Evolutionary conservation across 768 basidiomycete species (phyloP).

Genomic region (Russula lepida): DNA sequence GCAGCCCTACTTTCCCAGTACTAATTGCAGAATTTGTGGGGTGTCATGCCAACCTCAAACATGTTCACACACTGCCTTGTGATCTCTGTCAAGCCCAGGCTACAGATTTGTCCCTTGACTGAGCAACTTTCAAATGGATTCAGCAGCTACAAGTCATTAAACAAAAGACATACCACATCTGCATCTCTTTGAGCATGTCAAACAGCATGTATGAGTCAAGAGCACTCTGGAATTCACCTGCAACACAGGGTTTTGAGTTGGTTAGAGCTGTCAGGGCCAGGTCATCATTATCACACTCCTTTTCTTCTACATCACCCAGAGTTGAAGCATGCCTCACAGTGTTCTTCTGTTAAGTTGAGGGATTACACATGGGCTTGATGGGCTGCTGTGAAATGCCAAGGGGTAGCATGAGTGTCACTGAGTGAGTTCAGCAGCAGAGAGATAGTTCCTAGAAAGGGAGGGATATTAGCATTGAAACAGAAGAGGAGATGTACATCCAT

Average conservation of each 20-base stretch:
- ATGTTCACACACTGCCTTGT: slow-evolving; percentile 54
- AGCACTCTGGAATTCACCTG: slow-evolving; percentile 81
- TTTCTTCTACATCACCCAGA: slow-evolving; percentile 38
- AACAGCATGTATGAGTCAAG: slow-evolving; percentile 83
- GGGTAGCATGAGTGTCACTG: too few species aligned
- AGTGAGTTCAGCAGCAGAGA: too few species aligned
- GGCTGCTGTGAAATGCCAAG: too few species aligned
- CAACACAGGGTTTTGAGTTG: slow-evolving; percentile 54
- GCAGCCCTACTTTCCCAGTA: slow-evolving; percentile 76
- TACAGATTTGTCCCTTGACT: slow-evolving; percentile 86
- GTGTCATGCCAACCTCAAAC: slow-evolving; percentile 81
- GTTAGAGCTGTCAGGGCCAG: slow-evolving; percentile 28
- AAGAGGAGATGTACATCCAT: too few species aligned
- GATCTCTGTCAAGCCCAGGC: slow-evolving; percentile 70
- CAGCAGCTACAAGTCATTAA: slow-evolving; percentile 92
- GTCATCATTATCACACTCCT: slow-evolving; percentile 38
- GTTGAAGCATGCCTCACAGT: slow-evolving; percentile 57
- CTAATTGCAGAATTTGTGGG: slow-evolving; percentile 76
- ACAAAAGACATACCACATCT: slow-evolving; percentile 88
- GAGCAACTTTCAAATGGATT: slow-evolving; percentile 89
- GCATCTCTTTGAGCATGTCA: slow-evolving; percentile 80
- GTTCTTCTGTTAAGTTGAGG: slow-evolving; percentile 77
- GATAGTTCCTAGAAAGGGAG: too few species aligned
- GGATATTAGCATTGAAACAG: too few species aligned
- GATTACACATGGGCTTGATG: slow-evolving; percentile 92